Percentiles rank a stretch among this genome's conserved stretches.
Conservation (phyloP, 352 stramenopile genomes). For the Globisporangium paddicum region DNA sequence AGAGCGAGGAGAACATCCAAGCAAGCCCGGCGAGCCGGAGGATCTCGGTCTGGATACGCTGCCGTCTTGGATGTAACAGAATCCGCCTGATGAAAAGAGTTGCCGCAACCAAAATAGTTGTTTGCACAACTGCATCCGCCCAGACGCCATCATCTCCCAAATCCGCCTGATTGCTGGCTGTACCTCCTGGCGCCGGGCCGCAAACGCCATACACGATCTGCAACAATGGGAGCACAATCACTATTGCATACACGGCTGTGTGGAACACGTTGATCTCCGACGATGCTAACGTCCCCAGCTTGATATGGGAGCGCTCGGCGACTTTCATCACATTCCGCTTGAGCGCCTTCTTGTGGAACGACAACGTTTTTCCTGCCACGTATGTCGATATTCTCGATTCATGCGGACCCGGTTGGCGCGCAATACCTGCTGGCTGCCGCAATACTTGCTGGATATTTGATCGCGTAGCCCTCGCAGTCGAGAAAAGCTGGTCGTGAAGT, state of each 20-base stretch:
- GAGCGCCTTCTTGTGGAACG: constrained; percentile 28
- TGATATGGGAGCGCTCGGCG: constrained; percentile 21
- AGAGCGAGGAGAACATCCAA: constrained; percentile 15
- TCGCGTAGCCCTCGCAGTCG: background rate
- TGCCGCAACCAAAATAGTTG: constrained; percentile 8
- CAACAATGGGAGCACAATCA: constrained; percentile 10
- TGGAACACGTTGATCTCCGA: constrained; percentile 23
- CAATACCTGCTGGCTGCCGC: background rate
- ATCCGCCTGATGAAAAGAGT: constrained; percentile 20
- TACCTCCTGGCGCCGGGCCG: background rate
- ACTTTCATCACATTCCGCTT: constrained; percentile 19
- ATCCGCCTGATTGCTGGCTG: constrained; percentile 7
- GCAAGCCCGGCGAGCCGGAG: constrained; percentile 9
- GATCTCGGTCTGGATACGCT: constrained; percentile 22
- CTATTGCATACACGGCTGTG: constrained; percentile 7
- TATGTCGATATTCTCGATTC: constrained; percentile 4
- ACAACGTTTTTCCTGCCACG: background rate
- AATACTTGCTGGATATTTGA: constrained; percentile 7
- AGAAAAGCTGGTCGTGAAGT: background rate
- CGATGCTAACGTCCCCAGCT: constrained; percentile 18
- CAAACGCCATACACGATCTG: constrained; percentile 13
- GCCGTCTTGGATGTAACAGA: constrained; percentile 4
- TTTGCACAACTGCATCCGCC: constrained; percentile 7
- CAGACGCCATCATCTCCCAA: constrained; percentile 9
- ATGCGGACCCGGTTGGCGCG: background rate